Conservation (phyloP, 306 rosid genomes). For the Fagus sylvatica region DNA sequence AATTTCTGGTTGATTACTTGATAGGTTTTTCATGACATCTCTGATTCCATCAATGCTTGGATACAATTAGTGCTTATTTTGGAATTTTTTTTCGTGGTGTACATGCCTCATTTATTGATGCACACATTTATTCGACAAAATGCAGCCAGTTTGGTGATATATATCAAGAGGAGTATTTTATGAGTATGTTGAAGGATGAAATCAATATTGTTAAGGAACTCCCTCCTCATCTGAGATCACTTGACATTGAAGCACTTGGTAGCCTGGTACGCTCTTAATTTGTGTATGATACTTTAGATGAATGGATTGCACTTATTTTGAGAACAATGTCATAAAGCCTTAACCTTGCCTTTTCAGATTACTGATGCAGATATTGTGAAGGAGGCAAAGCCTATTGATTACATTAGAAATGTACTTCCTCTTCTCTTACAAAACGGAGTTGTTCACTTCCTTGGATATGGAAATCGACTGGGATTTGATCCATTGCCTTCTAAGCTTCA, state of each 20-base stretch:
- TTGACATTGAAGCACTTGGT: slow-evolving; percentile 73
- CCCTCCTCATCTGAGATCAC: slow-evolving; percentile 65
- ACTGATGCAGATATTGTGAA: slow-evolving; percentile 87
- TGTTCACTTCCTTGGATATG: slow-evolving; percentile 88
- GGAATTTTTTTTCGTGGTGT: neutral
- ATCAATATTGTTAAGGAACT: slow-evolving; percentile 68
- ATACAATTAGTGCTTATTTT: neutral
- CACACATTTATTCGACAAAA: slow-evolving; percentile 8
- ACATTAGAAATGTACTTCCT: slow-evolving; percentile 63
- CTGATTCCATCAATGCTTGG: neutral
- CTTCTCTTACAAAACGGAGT: slow-evolving; percentile 62
- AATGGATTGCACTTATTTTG: slow-evolving; percentile 2
- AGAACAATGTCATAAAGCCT: slow-evolving; percentile 18
- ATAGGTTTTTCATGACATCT: slow-evolving; percentile 1
- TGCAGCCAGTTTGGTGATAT: slow-evolving; percentile 96
- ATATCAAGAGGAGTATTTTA: slow-evolving; percentile 84
- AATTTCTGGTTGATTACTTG: neutral
- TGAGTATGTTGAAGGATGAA: slow-evolving; percentile 64
- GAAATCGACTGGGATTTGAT: slow-evolving; percentile 95
- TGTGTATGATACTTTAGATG: slow-evolving; percentile 3
- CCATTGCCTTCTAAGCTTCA: slow-evolving; percentile 75
- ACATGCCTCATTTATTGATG: slow-evolving; percentile 8
- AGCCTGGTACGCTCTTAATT: slow-evolving; percentile 59
- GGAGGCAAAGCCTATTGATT: slow-evolving; percentile 82
- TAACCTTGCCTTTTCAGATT: slow-evolving; percentile 51